Evolutionary conservation across 768 basidiomycete species (phyloP), one percentile per base, ranked within the genome.

Genomic region (Kwoniella mangroviensis): DNA sequence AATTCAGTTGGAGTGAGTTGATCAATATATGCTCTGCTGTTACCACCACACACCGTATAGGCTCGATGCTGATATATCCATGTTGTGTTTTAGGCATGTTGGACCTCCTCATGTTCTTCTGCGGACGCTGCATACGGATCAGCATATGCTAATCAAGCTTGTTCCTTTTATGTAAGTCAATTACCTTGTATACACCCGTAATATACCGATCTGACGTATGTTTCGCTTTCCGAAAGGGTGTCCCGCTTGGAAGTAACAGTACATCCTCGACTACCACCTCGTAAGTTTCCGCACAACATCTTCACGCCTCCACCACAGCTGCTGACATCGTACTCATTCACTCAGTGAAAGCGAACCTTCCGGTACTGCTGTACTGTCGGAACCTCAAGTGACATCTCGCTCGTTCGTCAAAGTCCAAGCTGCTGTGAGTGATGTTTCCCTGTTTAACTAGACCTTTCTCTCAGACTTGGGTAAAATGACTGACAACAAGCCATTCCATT

Each of bases 1-100:
- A 49, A 60, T 40, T 72, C 67, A n/a, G 75, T 77, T 17, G 68
- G 42, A 17, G 75, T 76, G 62, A 71, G 75, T 74, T 21, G 15
- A 15, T 10, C 22, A 21, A n/a, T n/a, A n/a, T n/a, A n/a, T n/a
- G n/a, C n/a, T 54, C 15, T 1, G 0, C 15, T 5, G n/a, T 45
- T 28, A 17, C 54, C 55, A 15, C n/a, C 53, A 15, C 26, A 6
- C 1, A 3, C 15, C 41, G 54, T 13, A 43, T 21, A 42, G n/a
- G 11, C 26, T 41, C 21, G 28, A 12, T 40, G 55, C 40, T 12
- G 10, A 19, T 43, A 34, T 26, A 21, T 2, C 21, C 21, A 51
- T 17, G 5, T n/a, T 13, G n/a, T 12, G 13, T 7, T 42, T 22
- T 42, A 77, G 73, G 61, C 52, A 22, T 73, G 73, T 57, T 77